These are phyloP conservation scores for Plasmodium adleri DNA, from an alignment of 169 alveolate species.

Conservation along the genomic window DNA sequence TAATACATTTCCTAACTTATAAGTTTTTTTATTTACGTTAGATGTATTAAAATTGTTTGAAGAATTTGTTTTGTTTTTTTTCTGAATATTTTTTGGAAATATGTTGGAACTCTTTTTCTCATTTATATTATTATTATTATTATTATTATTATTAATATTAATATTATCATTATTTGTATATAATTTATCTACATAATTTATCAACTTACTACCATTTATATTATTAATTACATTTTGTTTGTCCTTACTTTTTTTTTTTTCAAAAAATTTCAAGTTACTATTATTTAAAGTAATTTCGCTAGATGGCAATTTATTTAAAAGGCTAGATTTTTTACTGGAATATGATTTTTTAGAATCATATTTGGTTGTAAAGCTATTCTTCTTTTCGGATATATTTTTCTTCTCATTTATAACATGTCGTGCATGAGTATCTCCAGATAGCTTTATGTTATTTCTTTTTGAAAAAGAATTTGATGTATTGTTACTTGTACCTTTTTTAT, in stretches of 20 bases:
- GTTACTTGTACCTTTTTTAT: background rate
- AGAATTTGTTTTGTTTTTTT: slow-evolving; percentile 16
- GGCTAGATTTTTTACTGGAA: slow-evolving; percentile 20
- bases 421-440: background rate
- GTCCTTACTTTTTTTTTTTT: slow-evolving; percentile 12
- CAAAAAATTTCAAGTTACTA: slow-evolving; percentile 16
- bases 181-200: slow-evolving; percentile 15
- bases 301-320: slow-evolving; percentile 3
- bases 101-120: background rate
- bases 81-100: slow-evolving; percentile 19
- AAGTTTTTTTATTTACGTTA: slow-evolving; percentile 21
- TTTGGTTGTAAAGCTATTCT: background rate
- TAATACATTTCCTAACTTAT: slow-evolving; percentile 30
- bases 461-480: slow-evolving; percentile 22
- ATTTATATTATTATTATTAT: background rate
- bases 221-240: slow-evolving; percentile 1
- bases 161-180: slow-evolving; percentile 1
- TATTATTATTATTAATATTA: background rate
- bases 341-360: background rate
- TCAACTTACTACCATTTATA: slow-evolving; percentile 9
- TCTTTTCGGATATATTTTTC: slow-evolving; percentile 5
- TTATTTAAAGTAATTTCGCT: slow-evolving; percentile 20
- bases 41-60: slow-evolving; percentile 13
- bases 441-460: slow-evolving; percentile 26
- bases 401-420: slow-evolving; percentile 1